A percentile compares a stretch with the other conserved stretches of the same genome.
Conservation (phyloP, 2,329 filamentous ascomycete species). For the Fusarium agapanthi region DNA sequence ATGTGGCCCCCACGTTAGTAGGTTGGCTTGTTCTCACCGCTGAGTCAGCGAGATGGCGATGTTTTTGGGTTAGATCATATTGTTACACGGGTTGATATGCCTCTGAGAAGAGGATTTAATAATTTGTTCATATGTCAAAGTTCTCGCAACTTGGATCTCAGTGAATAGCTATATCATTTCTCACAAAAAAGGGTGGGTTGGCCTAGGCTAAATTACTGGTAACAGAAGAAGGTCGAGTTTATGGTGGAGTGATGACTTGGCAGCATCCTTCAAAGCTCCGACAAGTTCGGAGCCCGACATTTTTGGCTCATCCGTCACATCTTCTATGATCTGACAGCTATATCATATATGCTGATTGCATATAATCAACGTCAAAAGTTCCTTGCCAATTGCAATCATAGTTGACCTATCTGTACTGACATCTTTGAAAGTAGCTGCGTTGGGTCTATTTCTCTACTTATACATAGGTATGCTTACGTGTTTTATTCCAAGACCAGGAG, state of each 20-base stretch:
- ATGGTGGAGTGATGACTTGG: not conserved
- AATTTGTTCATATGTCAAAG: not conserved
- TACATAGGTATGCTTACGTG: not conserved
- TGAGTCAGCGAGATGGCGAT: constrained; percentile 16
- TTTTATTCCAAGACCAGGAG: not conserved
- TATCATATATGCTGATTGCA: no score
- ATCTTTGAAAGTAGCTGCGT: not conserved
- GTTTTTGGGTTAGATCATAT: not conserved
- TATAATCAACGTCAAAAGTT: not conserved
- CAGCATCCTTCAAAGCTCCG: not conserved
- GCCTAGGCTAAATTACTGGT: not conserved
- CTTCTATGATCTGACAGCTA: not conserved
- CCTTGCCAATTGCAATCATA: not conserved
- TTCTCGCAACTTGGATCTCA: not conserved
- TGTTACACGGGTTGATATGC: not conserved
- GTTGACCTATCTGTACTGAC: not conserved
- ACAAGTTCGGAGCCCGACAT: not conserved
- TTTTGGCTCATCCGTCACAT: not conserved
- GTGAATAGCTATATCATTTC: not conserved
- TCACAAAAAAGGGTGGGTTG: not conserved
- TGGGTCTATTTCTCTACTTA: not conserved
- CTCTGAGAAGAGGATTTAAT: not conserved
- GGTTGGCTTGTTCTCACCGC: not conserved
- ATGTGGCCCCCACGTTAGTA: constrained; percentile 21
- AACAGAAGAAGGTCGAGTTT: not conserved